Evolutionary conservation across 768 basidiomycete genomes (phyloP).

Genomic region (Lactifluus echinatus): DNA sequence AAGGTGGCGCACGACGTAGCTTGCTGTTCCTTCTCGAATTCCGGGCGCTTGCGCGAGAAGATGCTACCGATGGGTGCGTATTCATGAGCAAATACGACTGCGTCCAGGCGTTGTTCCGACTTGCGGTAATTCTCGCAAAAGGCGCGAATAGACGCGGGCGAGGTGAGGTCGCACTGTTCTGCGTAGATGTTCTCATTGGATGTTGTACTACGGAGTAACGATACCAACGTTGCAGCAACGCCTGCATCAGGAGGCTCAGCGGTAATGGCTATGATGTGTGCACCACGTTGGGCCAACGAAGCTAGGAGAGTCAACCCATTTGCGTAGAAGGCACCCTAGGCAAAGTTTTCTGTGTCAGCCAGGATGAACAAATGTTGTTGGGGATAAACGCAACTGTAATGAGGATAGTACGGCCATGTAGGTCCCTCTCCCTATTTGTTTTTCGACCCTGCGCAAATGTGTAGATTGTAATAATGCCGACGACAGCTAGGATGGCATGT

Average conservation of each 20-base stretch:
- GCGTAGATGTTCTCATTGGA: constrained; percentile 73
- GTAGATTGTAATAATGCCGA: constrained; percentile 40
- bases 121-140: constrained; percentile 66
- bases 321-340: constrained; percentile 68
- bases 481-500: constrained; percentile 39
- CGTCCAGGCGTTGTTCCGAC: constrained; percentile 62
- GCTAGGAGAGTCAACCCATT: constrained; percentile 61
- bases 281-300: constrained; percentile 61
- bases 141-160: constrained; percentile 53
- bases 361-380: neutral
- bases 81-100: constrained; percentile 70
- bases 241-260: constrained; percentile 47
- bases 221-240: constrained; percentile 49
- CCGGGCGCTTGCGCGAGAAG: constrained; percentile 23
- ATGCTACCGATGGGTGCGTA: constrained; percentile 54
- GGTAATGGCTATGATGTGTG: constrained; percentile 70
- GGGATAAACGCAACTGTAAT: constrained; percentile 47
- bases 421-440: constrained; percentile 65
- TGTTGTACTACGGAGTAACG: constrained; percentile 57
- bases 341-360: neutral
- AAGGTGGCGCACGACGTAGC: constrained; percentile 60
- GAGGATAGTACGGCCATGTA: constrained; percentile 63
- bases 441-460: constrained; percentile 59
- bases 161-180: constrained; percentile 66
- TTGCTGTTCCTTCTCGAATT: constrained; percentile 36